Conservation (phyloP, 805 yeast genomes). For the Scheffersomyces lignosus region DNA sequence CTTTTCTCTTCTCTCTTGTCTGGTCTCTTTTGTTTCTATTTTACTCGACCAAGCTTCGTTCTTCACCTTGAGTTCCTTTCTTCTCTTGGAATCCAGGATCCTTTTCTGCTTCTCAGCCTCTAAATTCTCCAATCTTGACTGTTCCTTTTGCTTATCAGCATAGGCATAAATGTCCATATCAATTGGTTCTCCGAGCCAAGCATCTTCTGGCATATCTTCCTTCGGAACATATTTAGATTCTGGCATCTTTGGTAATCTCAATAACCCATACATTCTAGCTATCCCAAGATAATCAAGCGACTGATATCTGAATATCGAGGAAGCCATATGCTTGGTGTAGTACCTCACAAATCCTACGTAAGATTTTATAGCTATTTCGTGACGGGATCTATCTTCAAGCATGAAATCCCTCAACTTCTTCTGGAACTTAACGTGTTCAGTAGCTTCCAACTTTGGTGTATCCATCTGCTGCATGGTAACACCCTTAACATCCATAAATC, state of each 20-base stretch:
- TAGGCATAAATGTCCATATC: conserved; percentile 71
- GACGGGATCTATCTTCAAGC: conserved; percentile 71
- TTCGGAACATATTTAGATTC: conserved; percentile 58
- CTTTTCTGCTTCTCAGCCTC: conserved; percentile 43
- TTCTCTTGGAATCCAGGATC: conserved; percentile 39
- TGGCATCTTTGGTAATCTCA: conserved; percentile 93
- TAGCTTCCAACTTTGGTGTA: conserved; percentile 15
- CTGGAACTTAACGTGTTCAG: conserved; percentile 28
- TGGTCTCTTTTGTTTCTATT: conserved; percentile 58
- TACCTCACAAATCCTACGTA: conserved; percentile 82
- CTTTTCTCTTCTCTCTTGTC: conserved; percentile 64
- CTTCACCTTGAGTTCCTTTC: conserved; percentile 47
- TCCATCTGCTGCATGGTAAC: conserved; percentile 49
- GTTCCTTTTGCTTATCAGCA: conserved; percentile 64
- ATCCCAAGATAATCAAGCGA: conserved; percentile 69
- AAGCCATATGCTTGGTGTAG: conserved; percentile 84
- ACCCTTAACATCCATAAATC: conserved; percentile 70
- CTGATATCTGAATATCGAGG: conserved; percentile 79
- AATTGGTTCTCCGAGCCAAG: conserved; percentile 67
- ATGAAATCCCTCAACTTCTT: conserved; percentile 50
- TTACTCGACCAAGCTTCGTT: conserved; percentile 84
- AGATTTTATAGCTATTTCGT: conserved; percentile 76
- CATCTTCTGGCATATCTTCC: conserved; percentile 61
- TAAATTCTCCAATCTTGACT: conserved; percentile 56
- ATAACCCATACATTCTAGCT: conserved; percentile 75